Evolutionary conservation across 2,329 filamentous ascomycete species (phyloP).

Genomic region (Cladosporium halotolerans): DNA sequence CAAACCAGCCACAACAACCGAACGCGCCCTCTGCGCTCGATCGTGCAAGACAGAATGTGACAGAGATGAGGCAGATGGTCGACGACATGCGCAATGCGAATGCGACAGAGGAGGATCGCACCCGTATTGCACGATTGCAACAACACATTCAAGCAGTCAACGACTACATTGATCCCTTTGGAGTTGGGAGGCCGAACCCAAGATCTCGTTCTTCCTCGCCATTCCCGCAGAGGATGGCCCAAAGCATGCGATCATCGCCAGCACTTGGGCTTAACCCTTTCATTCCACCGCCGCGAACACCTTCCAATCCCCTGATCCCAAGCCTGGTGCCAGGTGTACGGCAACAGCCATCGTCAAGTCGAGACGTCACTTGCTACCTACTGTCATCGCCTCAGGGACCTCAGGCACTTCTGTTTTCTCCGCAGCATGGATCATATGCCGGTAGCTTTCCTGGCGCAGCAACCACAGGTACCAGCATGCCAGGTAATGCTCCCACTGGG

Average conservation of each 20-base stretch:
- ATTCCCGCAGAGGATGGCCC: slow-evolving; percentile 5
- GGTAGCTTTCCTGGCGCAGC: slow-evolving; percentile 3
- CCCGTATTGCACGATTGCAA: slow-evolving; percentile 19
- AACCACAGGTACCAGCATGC: neutral
- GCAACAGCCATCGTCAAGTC: slow-evolving; percentile 14
- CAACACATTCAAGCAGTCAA: slow-evolving; percentile 21
- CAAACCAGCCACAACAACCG: neutral
- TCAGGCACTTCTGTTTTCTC: slow-evolving; percentile 39
- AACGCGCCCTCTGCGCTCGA: slow-evolving; percentile 23
- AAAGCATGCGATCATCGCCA: slow-evolving; percentile 8
- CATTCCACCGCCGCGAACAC: slow-evolving; percentile 4
- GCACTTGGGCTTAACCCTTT: slow-evolving; percentile 3
- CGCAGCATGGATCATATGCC: slow-evolving; percentile 28
- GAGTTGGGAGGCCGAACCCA: slow-evolving; percentile 8
- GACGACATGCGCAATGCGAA: slow-evolving; percentile 21
- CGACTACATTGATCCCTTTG: slow-evolving; percentile 27
- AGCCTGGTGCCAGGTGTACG: slow-evolving; percentile 12
- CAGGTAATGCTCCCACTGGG: too few relatives aligned
- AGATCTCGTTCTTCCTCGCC: slow-evolving; percentile 6
- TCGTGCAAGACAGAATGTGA: slow-evolving; percentile 26
- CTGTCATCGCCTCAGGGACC: slow-evolving; percentile 41
- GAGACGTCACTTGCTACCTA: slow-evolving; percentile 34
- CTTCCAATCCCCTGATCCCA: neutral
- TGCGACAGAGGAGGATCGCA: slow-evolving; percentile 20
- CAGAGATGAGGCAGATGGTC: slow-evolving; percentile 27